Conservation (phyloP, 192 early-diverging fungal genomes). For the Coemansia sp. region DNA sequence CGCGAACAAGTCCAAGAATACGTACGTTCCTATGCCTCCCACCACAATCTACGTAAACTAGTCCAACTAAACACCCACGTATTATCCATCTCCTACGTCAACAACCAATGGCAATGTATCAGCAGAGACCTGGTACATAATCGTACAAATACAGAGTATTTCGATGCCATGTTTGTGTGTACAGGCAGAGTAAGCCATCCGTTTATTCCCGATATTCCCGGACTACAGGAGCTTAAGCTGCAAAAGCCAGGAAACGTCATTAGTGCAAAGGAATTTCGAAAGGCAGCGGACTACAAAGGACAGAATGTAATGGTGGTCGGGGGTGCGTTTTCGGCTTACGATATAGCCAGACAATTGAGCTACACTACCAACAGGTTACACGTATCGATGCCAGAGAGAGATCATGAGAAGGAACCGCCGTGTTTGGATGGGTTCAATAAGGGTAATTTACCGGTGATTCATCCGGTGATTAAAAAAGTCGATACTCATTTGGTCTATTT, state of each 20-base stretch:
- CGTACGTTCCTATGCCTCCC: conserved; percentile 26
- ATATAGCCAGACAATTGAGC: conserved; percentile 55
- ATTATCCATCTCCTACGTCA: conserved; percentile 15
- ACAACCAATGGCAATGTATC: conserved; percentile 23
- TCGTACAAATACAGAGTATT: conserved; percentile 14
- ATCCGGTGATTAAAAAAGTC: conserved; percentile 12
- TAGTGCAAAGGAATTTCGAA: conserved; percentile 34
- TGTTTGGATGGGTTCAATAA: conserved; percentile 14
- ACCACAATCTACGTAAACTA: conserved; percentile 13
- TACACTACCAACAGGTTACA: conserved; percentile 37
- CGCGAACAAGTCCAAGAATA: conserved; percentile 48
- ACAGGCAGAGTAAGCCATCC: conserved; percentile 56
- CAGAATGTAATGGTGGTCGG: conserved; percentile 59
- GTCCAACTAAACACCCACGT: conserved; percentile 50
- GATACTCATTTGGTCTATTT: conserved; percentile 21
- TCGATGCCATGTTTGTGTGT: conserved; percentile 57
- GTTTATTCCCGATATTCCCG: conserved; percentile 52
- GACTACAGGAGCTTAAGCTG: conserved; percentile 18
- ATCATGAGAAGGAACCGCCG: not conserved
- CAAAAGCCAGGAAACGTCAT: not conserved
- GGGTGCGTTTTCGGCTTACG: conserved; percentile 55
- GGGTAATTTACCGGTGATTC: not conserved
- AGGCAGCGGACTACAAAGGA: conserved; percentile 13
- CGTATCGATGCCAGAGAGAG: conserved; percentile 23
- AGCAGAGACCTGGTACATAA: conserved; percentile 23